Evolutionary conservation across 1,139 yeast species (phyloP).

Genomic region (Diutina ranongensis): DNA sequence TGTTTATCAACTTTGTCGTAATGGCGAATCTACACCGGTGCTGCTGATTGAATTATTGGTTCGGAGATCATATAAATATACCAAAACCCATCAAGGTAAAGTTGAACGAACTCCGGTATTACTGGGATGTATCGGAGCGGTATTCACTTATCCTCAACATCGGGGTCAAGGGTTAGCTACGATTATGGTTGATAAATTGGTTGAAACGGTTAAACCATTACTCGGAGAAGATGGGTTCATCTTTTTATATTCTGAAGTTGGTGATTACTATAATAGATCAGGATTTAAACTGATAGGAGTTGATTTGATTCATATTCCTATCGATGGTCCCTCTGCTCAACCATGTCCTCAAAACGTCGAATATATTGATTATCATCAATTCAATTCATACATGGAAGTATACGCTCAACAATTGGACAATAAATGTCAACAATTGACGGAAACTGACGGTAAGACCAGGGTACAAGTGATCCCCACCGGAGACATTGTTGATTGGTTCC

Average conservation of each 20-base stretch:
- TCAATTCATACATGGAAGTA: neutral
- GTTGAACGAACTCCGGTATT: slow-evolving; percentile 18
- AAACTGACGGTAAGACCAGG: neutral
- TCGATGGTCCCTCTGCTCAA: neutral
- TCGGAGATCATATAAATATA: slow-evolving; percentile 13
- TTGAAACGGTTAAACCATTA: slow-evolving; percentile 14
- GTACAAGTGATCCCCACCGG: slow-evolving; percentile 15
- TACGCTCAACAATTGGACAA: neutral
- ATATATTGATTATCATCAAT: neutral
- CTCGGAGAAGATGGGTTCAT: slow-evolving; percentile 30
- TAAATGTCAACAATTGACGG: neutral
- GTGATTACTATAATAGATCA: slow-evolving; percentile 47
- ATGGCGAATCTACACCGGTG: slow-evolving; percentile 15
- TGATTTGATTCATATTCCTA: slow-evolving; percentile 11
- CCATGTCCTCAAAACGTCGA: neutral
- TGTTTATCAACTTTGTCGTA: slow-evolving; percentile 22
- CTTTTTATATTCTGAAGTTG: slow-evolving; percentile 62
- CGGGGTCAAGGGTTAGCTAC: slow-evolving; percentile 60
- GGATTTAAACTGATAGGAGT: slow-evolving; percentile 47
- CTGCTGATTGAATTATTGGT: slow-evolving; percentile 29
- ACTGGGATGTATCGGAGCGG: slow-evolving; percentile 45
- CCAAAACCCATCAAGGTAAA: slow-evolving; percentile 6
- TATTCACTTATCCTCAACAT: slow-evolving; percentile 43
- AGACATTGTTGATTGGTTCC: slow-evolving; percentile 32
- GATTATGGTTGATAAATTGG: slow-evolving; percentile 42